Evolutionary conservation across 345 rosid species (phyloP).

Genomic region (Euphorbia lathyris): DNA sequence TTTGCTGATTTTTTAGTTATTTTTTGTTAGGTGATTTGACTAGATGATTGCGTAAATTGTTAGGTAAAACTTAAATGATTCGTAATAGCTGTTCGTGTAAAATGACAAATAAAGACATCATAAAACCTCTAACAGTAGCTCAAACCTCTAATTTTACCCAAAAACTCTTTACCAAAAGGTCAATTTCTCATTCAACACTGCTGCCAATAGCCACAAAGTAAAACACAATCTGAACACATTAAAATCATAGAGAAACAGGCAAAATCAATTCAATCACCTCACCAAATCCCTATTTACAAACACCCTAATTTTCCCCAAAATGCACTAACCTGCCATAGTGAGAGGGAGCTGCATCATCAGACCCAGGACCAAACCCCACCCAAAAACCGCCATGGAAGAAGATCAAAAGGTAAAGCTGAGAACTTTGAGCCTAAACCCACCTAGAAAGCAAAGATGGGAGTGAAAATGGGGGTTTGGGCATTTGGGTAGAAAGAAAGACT

Average conservation of each 20-base stretch:
- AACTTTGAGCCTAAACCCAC: background rate
- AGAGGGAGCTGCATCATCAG: slow-evolving; percentile 47
- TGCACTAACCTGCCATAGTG: slow-evolving; percentile 47
- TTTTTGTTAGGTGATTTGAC: too few relatives aligned
- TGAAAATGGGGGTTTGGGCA: slow-evolving; percentile 1
- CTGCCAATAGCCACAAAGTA: background rate
- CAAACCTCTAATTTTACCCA: too few relatives aligned
- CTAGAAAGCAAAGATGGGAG: background rate
- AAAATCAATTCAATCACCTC: slow-evolving; percentile 1
- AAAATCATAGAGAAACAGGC: background rate
- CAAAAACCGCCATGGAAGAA: slow-evolving; percentile 37
- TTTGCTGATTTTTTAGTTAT: too few relatives aligned
- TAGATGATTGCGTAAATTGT: too few relatives aligned
- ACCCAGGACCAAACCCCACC: slow-evolving; percentile 33
- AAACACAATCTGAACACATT: too few relatives aligned
- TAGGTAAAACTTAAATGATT: too few relatives aligned
- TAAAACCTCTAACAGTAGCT: too few relatives aligned
- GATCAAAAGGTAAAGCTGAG: slow-evolving; percentile 14
- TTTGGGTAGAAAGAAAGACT: background rate
- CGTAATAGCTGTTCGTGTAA: too few relatives aligned
- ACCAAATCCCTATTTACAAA: slow-evolving; percentile 7
- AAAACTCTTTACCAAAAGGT: too few relatives aligned
- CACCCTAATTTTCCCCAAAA: slow-evolving; percentile 3
- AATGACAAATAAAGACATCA: too few relatives aligned
- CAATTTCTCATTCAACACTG: too few relatives aligned